These are phyloP conservation scores for Trypanosoma brucei DNA, from an alignment of 208 protist species.

Conservation along the genomic window DNA sequence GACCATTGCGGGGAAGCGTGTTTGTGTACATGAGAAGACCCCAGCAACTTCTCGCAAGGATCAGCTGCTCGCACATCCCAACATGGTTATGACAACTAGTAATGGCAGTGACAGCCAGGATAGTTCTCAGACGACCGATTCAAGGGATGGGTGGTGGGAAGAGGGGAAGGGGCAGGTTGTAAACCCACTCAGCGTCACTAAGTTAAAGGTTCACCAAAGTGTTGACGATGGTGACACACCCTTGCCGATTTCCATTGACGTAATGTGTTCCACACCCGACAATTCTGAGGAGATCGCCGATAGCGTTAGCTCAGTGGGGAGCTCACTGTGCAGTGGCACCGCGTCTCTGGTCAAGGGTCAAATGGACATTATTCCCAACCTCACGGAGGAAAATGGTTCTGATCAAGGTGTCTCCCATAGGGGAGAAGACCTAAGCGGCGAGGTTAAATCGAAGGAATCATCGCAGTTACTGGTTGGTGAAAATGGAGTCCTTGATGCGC, in stretches of 20 bases:
- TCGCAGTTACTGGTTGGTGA: neutral
- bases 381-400: neutral
- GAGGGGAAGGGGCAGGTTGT: neutral
- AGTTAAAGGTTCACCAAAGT: neutral
- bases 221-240: neutral
- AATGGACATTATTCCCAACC: neutral
- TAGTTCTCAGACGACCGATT: neutral
- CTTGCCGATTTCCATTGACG: neutral
- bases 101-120: neutral
- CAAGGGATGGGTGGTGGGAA: neutral
- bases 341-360: neutral
- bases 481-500: neutral
- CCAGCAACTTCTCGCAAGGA: neutral
- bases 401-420: neutral
- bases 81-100: neutral
- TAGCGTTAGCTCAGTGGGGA: neutral
- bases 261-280: neutral
- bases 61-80: neutral
- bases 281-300: neutral
- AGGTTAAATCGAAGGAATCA: neutral
- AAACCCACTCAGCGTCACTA: neutral
- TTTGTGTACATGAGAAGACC: neutral
- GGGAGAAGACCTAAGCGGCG: neutral
- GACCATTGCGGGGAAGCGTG: neutral
- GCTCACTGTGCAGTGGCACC: neutral